Evolutionary conservation across 208 protist species (phyloP).

Genomic region (Crithidia expoeki): DNA sequence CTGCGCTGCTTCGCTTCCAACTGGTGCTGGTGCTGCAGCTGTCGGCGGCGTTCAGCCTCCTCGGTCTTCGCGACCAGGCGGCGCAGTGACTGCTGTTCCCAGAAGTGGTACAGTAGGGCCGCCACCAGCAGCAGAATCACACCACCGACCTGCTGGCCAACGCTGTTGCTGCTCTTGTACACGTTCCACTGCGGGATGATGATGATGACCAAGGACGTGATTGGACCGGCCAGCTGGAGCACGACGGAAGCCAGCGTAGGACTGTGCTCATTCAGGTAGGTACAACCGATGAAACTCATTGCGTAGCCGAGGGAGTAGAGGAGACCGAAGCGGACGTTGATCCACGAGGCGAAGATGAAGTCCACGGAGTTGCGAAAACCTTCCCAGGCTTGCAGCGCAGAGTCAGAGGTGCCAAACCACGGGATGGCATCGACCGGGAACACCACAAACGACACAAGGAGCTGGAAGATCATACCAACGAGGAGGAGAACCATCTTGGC

Average conservation of each 20-base stretch:
- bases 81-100: constrained; percentile 70
- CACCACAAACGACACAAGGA: constrained; percentile 59
- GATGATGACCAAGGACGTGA: constrained; percentile 77
- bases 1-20: neutral
- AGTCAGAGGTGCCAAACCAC: constrained; percentile 71
- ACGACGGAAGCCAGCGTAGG: constrained; percentile 85
- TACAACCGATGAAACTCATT: constrained; percentile 84
- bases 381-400: constrained; percentile 45
- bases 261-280: constrained; percentile 84
- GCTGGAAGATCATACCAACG: constrained; percentile 67
- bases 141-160: constrained; percentile 74
- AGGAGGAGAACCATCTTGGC: constrained; percentile 76
- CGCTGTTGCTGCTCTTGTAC: constrained; percentile 55
- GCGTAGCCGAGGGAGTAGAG: constrained; percentile 72
- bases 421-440: constrained; percentile 78
- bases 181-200: constrained; percentile 85
- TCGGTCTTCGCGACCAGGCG: constrained; percentile 29
- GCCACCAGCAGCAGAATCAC: constrained; percentile 67
- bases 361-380: constrained; percentile 52
- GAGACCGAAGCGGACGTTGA: constrained; percentile 66
- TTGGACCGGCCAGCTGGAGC: constrained; percentile 73
- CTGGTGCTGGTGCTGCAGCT: constrained; percentile 10
- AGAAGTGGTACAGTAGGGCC: constrained; percentile 75
- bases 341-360: constrained; percentile 74
- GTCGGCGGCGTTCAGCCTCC: constrained; percentile 16